Conservation (phyloP, 495 filamentous ascomycete genomes). For the Podospora pseudocomata region DNA sequence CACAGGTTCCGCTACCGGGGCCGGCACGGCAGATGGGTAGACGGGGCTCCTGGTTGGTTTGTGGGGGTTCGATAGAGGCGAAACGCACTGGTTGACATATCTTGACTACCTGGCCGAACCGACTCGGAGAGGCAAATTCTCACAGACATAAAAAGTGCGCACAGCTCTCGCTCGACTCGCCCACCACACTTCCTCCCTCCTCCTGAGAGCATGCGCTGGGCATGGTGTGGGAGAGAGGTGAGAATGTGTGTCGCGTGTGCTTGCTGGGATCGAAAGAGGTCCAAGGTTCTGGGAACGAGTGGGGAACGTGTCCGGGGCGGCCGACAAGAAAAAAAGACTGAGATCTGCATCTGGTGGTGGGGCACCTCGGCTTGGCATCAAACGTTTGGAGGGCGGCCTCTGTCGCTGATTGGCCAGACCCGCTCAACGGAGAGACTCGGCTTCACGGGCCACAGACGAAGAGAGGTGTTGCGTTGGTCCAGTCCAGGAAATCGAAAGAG, state of each 20-base stretch:
- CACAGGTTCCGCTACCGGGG: not conserved
- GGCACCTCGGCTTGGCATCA: not conserved
- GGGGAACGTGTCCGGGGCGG: constrained; percentile 9
- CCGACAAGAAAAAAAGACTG: constrained; percentile 10
- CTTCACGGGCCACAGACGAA: not conserved
- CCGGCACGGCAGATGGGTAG: not conserved
- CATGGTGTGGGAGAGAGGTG: not conserved
- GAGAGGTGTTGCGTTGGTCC: constrained; percentile 8
- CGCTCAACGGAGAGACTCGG: not conserved
- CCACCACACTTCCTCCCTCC: not conserved
- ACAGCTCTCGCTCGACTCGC: not conserved
- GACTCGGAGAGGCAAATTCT: not conserved
- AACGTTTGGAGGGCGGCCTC: constrained; percentile 11
- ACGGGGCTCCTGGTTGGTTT: not conserved
- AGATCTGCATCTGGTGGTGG: constrained; percentile 13
- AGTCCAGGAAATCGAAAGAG: not conserved
- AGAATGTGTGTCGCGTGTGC: not conserved
- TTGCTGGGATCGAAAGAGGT: not conserved
- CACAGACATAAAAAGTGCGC: not conserved
- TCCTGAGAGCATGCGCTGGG: not conserved
- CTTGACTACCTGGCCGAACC: not conserved
- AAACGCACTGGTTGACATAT: not conserved
- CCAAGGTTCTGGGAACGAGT: constrained; percentile 11
- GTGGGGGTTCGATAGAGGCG: not conserved
- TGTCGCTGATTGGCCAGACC: constrained; percentile 4